Evolutionary conservation across 768 basidiomycete genomes (phyloP).

Genomic region (Lactifluus piperatus): DNA sequence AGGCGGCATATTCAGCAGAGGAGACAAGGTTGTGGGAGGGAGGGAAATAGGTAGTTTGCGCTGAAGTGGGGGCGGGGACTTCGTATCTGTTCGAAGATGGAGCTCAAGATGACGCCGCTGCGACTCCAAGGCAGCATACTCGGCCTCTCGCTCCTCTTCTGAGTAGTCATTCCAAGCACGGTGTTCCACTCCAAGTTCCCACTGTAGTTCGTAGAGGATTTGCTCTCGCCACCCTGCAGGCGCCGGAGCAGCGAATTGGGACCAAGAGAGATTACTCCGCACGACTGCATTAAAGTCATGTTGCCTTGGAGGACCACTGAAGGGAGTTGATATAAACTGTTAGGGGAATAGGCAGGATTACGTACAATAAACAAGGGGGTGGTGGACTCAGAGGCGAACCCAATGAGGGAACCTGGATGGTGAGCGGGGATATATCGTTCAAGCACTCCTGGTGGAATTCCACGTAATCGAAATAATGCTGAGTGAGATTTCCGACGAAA

Average conservation of each 20-base stretch:
- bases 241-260: slow-evolving; percentile 9
- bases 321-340: background rate
- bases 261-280: slow-evolving; percentile 10
- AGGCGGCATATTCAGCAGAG: background rate
- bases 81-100: background rate
- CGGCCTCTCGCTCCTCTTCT: background rate
- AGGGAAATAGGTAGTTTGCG: slow-evolving; percentile 3
- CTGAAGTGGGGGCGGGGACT: background rate
- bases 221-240: slow-evolving; percentile 13
- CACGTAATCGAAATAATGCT: slow-evolving; percentile 7
- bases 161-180: slow-evolving; percentile 3
- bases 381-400: slow-evolving; percentile 3
- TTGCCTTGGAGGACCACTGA: slow-evolving; percentile 7
- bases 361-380: slow-evolving; percentile 7
- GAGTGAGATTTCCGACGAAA: slow-evolving; percentile 5
- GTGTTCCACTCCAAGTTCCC: slow-evolving; percentile 2
- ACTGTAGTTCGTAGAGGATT: slow-evolving; percentile 1
- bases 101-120: slow-evolving; percentile 1
- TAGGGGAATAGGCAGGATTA: background rate
- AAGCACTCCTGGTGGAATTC: slow-evolving; percentile 8
- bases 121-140: slow-evolving; percentile 3
- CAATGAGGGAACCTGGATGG: slow-evolving; percentile 1
- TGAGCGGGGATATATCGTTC: slow-evolving; percentile 1
- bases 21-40: background rate
- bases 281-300: slow-evolving; percentile 7